Conservation (phyloP, 495 filamentous ascomycete genomes). For the Lasiosphaeria miniovina region DNA sequence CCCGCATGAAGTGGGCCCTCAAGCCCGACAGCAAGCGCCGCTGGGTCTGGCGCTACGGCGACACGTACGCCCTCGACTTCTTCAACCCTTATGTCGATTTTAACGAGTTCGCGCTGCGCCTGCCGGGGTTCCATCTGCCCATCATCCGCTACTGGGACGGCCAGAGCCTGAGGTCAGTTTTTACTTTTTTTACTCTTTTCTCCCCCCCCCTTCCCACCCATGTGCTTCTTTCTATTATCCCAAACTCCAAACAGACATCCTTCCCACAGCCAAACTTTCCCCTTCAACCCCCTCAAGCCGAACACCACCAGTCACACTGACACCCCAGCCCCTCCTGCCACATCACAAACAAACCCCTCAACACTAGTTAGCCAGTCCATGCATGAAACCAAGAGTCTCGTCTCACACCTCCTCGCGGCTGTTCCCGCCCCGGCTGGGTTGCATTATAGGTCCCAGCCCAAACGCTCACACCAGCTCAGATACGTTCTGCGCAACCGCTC, state of each 20-base stretch:
- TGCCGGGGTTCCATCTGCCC: conserved; percentile 75
- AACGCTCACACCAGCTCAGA: conserved; percentile 68
- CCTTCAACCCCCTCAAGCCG: no score
- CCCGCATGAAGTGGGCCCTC: conserved; percentile 64
- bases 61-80: conserved; percentile 74
- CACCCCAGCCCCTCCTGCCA: no score
- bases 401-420: conserved; percentile 5
- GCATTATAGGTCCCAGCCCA: conserved; percentile 29
- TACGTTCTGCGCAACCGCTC: conserved; percentile 79
- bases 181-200: conserved; percentile 14
- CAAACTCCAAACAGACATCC: no score
- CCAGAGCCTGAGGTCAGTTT: conserved; percentile 51
- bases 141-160: conserved; percentile 81
- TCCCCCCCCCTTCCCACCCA: background rate
- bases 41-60: conserved; percentile 48
- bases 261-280: no score
- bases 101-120: conserved; percentile 66
- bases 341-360: no score
- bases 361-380: background rate
- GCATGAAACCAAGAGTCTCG: conserved; percentile 1
- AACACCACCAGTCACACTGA: no score
- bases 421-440: background rate
- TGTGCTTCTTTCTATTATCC: background rate
- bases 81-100: conserved; percentile 92
- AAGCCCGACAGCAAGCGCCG: conserved; percentile 46